These are phyloP conservation scores for Melaleuca quinquenervia DNA, from an alignment of 345 rosid species.

Conservation along the genomic window DNA sequence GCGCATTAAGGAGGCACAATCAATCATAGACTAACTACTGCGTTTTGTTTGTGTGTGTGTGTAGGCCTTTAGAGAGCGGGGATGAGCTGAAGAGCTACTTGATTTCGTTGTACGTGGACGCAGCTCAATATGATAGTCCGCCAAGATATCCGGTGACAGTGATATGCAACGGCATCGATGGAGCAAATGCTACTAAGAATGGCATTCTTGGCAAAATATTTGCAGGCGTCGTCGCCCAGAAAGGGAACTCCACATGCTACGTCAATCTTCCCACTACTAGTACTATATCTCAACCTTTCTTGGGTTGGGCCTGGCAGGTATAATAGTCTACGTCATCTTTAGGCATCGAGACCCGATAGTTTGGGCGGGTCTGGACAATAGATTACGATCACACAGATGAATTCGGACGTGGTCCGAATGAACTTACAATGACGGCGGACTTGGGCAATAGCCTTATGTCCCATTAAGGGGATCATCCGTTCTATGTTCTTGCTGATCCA, in stretches of 20 bases:
- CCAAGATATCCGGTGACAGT: constrained; percentile 4
- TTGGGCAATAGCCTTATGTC: background rate
- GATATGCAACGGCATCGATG: constrained; percentile 26
- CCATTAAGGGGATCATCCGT: background rate
- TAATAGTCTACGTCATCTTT: constrained; percentile 8
- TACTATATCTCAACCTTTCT: background rate
- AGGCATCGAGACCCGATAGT: constrained; percentile 3
- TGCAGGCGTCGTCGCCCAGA: constrained; percentile 9
- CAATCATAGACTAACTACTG: background rate
- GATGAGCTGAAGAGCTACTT: constrained; percentile 15
- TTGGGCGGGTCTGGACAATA: background rate
- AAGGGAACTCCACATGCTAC: background rate
- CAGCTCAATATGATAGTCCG: constrained; percentile 31
- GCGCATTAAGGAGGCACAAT: too few relatives aligned
- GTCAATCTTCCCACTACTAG: background rate
- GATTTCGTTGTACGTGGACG: background rate
- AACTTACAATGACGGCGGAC: background rate
- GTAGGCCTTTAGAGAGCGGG: constrained; percentile 11
- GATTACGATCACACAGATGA: background rate
- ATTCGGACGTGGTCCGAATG: background rate
- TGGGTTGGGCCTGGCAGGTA: constrained; percentile 47
- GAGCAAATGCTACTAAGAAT: background rate
- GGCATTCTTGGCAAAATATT: constrained; percentile 15
- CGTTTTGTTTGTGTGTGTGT: background rate
- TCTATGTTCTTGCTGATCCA: background rate